phyloP scores from a whole-genome alignment of 1,284 basidiomycete species.

The Ceratobasidium sp. region DNA sequence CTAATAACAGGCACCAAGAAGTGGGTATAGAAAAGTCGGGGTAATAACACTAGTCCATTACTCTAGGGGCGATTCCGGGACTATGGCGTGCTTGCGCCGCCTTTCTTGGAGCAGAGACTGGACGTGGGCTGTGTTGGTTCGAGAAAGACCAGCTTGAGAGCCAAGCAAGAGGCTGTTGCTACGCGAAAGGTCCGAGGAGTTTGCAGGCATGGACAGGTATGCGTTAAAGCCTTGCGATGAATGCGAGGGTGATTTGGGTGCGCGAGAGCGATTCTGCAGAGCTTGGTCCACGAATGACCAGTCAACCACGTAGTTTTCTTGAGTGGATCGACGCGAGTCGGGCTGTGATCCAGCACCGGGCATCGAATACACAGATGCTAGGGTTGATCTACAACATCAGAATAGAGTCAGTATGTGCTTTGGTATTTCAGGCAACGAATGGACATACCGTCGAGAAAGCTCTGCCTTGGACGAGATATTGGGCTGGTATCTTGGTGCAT shows the following conservation, averaged over 20 bases:
- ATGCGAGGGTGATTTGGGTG: background rate
- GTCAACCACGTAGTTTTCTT: constrained; percentile 28
- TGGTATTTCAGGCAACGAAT: background rate
- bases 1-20: background rate
- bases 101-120: constrained; percentile 15
- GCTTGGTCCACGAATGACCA: constrained; percentile 24
- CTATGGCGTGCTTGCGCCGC: background rate
- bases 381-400: constrained; percentile 13
- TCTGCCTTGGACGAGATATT: constrained; percentile 18
- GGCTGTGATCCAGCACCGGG: constrained; percentile 7
- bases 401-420: background rate
- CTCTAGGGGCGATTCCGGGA: background rate
- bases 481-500: constrained; percentile 23
- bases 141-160: background rate
- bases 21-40: background rate
- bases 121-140: constrained; percentile 13
- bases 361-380: constrained; percentile 37
- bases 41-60: background rate
- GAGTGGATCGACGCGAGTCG: constrained; percentile 17
- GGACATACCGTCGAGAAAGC: constrained; percentile 17
- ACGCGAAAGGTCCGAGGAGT: background rate
- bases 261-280: background rate
- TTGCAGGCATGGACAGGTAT: background rate
- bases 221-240: background rate
- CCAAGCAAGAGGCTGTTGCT: background rate